Conservation (phyloP, 352 stramenopile species). For the Globisporangium splendens region DNA sequence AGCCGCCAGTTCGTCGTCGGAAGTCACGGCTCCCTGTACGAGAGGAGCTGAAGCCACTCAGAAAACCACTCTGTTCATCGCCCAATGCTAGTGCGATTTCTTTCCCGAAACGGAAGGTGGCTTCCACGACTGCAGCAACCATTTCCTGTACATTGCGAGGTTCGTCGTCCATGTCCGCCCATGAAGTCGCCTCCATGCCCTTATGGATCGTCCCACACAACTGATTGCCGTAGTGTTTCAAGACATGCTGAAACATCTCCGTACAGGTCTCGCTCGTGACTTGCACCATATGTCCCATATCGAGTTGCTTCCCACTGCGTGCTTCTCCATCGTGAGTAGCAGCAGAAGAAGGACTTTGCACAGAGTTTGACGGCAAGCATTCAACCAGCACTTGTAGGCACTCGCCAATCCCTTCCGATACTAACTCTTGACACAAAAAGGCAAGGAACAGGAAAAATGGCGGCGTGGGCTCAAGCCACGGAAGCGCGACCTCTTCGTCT, state of each 20-base stretch:
- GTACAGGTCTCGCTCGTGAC: slow-evolving; percentile 57
- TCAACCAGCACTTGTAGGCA: slow-evolving; percentile 72
- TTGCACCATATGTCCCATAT: slow-evolving; percentile 76
- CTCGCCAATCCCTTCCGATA: slow-evolving; percentile 57
- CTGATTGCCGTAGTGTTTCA: slow-evolving; percentile 56
- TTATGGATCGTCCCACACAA: slow-evolving; percentile 41
- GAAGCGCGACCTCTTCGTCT: slow-evolving; percentile 34
- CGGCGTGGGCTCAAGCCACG: slow-evolving; percentile 59
- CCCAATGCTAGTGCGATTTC: slow-evolving; percentile 59
- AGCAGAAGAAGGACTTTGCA: neutral
- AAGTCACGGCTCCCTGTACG: slow-evolving; percentile 60
- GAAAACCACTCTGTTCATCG: slow-evolving; percentile 54
- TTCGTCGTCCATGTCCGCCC: slow-evolving; percentile 58
- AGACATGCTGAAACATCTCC: slow-evolving; percentile 60
- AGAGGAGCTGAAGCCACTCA: slow-evolving; percentile 26
- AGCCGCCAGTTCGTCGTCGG: slow-evolving; percentile 44
- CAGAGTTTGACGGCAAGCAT: slow-evolving; percentile 42
- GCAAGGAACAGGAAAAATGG: slow-evolving; percentile 71
- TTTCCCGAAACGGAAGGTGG: slow-evolving; percentile 50
- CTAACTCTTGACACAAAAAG: slow-evolving; percentile 64
- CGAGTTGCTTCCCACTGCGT: slow-evolving; percentile 17
- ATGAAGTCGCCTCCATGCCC: slow-evolving; percentile 42
- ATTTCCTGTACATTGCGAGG: slow-evolving; percentile 68
- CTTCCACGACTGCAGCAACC: slow-evolving; percentile 53
- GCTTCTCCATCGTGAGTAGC: slow-evolving; percentile 4